Evolutionary conservation across 306 rosid genomes (phyloP).

Genomic region (Quercus suber): DNA sequence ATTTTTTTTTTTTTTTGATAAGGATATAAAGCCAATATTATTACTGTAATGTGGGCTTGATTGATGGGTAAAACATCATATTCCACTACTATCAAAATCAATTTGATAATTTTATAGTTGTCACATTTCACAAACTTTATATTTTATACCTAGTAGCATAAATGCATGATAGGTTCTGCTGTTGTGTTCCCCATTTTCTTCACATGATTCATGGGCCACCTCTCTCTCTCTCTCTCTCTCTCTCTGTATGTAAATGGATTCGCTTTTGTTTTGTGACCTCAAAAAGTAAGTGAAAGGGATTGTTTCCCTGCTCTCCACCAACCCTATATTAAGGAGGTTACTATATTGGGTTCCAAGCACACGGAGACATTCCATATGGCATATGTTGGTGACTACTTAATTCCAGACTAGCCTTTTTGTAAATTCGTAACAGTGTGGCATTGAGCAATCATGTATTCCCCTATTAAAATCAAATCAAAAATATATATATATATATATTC

Average conservation of each 20-base stretch:
- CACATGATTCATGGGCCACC: constrained; percentile 31
- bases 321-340: constrained; percentile 30
- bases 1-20: not conserved
- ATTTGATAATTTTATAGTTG: not conserved
- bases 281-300: constrained; percentile 56
- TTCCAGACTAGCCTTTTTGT: not conserved
- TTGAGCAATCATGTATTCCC: not conserved
- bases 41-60: not conserved
- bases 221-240: not conserved
- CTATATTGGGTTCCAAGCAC: constrained; percentile 1
- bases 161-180: not conserved
- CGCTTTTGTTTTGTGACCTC: constrained; percentile 12
- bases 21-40: not conserved
- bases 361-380: constrained; percentile 12
- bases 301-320: constrained; percentile 15
- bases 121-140: not conserved
- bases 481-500: no score
- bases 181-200: constrained; percentile 34
- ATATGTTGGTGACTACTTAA: not conserved
- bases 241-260: not conserved
- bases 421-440: not conserved
- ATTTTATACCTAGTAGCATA: not conserved
- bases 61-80: no score
- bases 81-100: not conserved
- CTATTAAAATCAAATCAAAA: no score